phyloP scores from a whole-genome alignment of 2,329 filamentous ascomycete species.

The Penicillium nordicum region DNA sequence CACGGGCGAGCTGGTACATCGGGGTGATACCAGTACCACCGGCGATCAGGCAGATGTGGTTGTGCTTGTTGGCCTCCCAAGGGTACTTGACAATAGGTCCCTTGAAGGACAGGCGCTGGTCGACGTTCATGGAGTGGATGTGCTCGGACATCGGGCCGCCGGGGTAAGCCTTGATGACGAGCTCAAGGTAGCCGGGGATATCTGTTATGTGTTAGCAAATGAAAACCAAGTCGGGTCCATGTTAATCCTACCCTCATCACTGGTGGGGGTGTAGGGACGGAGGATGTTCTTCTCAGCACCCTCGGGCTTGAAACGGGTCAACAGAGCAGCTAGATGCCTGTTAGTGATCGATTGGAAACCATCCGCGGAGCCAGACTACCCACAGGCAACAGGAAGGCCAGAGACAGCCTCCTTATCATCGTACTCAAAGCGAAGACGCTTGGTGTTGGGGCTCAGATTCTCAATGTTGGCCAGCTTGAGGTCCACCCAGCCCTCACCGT shows the following conservation, averaged over 20 bases:
- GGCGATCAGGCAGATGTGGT: conserved; percentile 68
- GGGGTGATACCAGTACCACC: conserved; percentile 96
- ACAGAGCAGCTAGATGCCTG: conserved; percentile 59
- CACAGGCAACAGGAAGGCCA: conserved; percentile 74
- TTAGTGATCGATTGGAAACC: conserved; percentile 5
- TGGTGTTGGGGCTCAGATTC: conserved; percentile 88
- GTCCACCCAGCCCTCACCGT: conserved; percentile 81
- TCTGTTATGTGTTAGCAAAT: conserved; percentile 46
- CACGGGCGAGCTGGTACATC: conserved; percentile 90
- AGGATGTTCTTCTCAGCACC: conserved; percentile 80
- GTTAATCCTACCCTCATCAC: conserved; percentile 66
- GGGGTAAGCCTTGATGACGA: conserved; percentile 89
- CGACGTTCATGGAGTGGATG: conserved; percentile 75
- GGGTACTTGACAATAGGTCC: conserved; percentile 92
- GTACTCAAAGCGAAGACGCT: conserved; percentile 83
- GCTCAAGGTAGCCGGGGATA: conserved; percentile 74
- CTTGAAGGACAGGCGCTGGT: conserved; percentile 85
- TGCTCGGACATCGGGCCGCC: conserved; percentile 88
- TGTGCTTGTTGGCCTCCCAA: conserved; percentile 88
- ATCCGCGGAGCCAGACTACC: conserved; percentile 20
- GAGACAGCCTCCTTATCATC: conserved; percentile 80
- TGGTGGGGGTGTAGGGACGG: conserved; percentile 88
- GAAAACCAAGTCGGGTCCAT: neutral
- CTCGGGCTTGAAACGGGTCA: conserved; percentile 88
- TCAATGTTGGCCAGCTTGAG: conserved; percentile 77